A percentile compares a stretch with the other conserved stretches of the same genome.
These are phyloP conservation scores for Keithomyces neogunnii DNA, from an alignment of 2,329 filamentous ascomycete species.

Conservation along the genomic window DNA sequence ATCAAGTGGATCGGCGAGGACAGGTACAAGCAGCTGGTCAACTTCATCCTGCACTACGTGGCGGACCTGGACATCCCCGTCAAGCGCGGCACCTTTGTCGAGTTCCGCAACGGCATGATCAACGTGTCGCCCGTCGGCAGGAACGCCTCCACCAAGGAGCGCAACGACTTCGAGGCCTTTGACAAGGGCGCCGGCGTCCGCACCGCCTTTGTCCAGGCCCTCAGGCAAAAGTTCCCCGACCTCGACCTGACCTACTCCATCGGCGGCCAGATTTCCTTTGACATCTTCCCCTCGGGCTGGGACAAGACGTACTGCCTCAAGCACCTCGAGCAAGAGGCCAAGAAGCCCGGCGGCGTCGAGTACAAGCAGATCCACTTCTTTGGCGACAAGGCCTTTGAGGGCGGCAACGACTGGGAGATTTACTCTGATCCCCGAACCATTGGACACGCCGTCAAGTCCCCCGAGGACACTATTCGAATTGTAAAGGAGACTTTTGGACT, in stretches of 20 bases:
- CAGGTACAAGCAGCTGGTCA: constrained; percentile 69
- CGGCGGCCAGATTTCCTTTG: constrained; percentile 95
- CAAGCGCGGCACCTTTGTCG: constrained; percentile 78
- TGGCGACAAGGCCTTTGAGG: constrained; percentile 85
- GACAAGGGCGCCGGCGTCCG: constrained; percentile 73
- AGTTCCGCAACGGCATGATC: constrained; percentile 89
- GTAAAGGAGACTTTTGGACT: constrained; percentile 75
- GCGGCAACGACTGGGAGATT: constrained; percentile 96
- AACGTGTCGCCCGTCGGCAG: constrained; percentile 78
- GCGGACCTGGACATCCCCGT: constrained; percentile 76
- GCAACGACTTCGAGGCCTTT: constrained; percentile 72
- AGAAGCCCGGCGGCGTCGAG: constrained; percentile 58
- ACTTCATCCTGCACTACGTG: constrained; percentile 72
- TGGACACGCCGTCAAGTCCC: constrained; percentile 74
- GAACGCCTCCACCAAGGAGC: constrained; percentile 74
- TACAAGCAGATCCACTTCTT: constrained; percentile 96
- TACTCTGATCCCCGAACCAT: constrained; percentile 72
- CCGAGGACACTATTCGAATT: constrained; percentile 72
- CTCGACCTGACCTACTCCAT: constrained; percentile 88
- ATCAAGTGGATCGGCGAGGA: constrained; percentile 85
- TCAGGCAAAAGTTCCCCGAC: constrained; percentile 76
- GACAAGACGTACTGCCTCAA: constrained; percentile 96
- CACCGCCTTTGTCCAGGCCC: constrained; percentile 62
- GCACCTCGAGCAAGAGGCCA: constrained; percentile 75
- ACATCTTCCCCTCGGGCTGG: constrained; percentile 95